Percentiles rank a stretch among this genome's conserved stretches.
Conservation (phyloP, 176 grass and related monocot species). For the Dactylis glomerata region DNA sequence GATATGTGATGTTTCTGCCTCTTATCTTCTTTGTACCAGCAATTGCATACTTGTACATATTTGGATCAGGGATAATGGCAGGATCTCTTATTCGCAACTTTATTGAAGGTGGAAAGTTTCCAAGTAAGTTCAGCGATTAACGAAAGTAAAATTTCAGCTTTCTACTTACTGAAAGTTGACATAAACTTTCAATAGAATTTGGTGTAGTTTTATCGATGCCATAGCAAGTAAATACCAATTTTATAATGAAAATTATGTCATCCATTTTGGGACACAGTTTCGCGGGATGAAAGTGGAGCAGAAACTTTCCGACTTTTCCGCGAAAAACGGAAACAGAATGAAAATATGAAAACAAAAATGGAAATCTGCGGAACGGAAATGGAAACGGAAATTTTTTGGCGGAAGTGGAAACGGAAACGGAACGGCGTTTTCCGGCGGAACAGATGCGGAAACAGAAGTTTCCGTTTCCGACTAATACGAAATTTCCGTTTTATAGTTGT, state of each 20-base stretch:
- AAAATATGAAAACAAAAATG: too few relatives aligned
- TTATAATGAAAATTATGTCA: not conserved
- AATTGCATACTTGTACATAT: slow-evolving; percentile 85
- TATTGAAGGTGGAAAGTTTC: slow-evolving; percentile 68
- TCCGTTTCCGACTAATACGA: too few relatives aligned
- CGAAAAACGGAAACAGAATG: too few relatives aligned
- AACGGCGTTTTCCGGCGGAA: too few relatives aligned
- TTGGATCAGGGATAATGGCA: slow-evolving; percentile 74
- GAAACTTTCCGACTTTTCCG: too few relatives aligned
- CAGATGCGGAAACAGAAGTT: too few relatives aligned
- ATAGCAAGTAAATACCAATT: not conserved
- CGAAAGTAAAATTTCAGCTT: not conserved
- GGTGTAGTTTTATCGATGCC: slow-evolving; percentile 13
- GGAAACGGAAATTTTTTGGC: too few relatives aligned
- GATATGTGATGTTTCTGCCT: slow-evolving; percentile 25
- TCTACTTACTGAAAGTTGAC: not conserved
- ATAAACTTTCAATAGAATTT: not conserved
- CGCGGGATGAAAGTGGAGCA: too few relatives aligned
- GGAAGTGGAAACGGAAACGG: too few relatives aligned
- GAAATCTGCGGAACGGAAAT: too few relatives aligned
- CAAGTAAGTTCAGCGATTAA: slow-evolving; percentile 61
- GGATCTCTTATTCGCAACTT: slow-evolving; percentile 66
- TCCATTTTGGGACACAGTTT: not conserved
- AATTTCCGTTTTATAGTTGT: too few relatives aligned
- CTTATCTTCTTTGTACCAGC: slow-evolving; percentile 49